Conservation (phyloP, 140 eudicot species). For the Oenanthe javanica region DNA sequence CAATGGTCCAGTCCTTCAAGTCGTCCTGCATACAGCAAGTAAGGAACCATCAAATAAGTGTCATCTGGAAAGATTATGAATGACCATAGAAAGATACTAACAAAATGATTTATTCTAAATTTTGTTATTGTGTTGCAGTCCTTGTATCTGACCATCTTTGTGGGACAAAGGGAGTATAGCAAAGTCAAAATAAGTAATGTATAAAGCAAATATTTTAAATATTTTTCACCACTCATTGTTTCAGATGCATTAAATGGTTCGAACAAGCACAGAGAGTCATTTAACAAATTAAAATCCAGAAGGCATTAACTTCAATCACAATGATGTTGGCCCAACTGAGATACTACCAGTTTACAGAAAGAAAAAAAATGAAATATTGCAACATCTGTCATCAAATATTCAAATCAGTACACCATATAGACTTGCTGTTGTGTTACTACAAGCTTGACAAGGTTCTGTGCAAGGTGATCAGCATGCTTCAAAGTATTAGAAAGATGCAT, state of each 20-base stretch:
- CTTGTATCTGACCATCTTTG: background rate
- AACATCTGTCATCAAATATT: background rate
- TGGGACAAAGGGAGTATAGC: background rate
- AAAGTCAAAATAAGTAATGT: background rate
- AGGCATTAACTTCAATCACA: background rate
- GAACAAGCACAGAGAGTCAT: background rate
- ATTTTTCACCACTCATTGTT: background rate
- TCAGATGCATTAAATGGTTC: background rate
- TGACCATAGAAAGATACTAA: background rate
- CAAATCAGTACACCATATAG: background rate
- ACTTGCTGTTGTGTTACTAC: background rate
- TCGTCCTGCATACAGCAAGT: constrained; percentile 49
- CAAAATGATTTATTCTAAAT: background rate
- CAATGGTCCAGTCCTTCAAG: constrained; percentile 72
- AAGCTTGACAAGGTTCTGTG: background rate
- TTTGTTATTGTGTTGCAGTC: background rate
- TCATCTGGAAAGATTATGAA: background rate
- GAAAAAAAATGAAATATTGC: background rate
- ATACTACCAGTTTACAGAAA: background rate
- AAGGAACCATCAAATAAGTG: background rate
- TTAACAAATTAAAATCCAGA: background rate
- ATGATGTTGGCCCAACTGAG: background rate
- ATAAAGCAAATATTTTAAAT: background rate
- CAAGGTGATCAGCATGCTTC: background rate
- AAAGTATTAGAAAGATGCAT: background rate